A percentile compares a stretch with the other conserved stretches of the same genome.
phyloP scores from a whole-genome alignment of 768 basidiomycete genomes.

The Cystoderma amianthinum region DNA sequence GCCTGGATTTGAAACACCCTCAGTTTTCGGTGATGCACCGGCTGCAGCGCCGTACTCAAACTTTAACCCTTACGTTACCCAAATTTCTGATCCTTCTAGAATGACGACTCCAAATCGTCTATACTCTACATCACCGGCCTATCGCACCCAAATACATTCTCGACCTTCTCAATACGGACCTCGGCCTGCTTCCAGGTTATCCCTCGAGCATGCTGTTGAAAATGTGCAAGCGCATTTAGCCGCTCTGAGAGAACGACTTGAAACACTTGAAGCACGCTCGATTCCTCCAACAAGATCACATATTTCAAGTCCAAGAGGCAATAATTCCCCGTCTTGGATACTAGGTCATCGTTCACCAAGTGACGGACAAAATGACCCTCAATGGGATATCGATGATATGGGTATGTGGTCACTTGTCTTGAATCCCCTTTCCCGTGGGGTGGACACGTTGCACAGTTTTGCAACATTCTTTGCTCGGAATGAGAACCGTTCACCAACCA shows the following conservation, averaged over 20 bases:
- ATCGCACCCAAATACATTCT: slow-evolving; percentile 24
- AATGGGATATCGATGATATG: slow-evolving; percentile 75
- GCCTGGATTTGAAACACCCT: slow-evolving; percentile 64
- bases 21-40: slow-evolving; percentile 56
- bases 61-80: slow-evolving; percentile 26
- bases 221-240: slow-evolving; percentile 77
- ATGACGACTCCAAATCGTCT: slow-evolving; percentile 28
- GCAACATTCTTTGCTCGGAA: slow-evolving; percentile 52
- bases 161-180: slow-evolving; percentile 26
- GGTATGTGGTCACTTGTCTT: slow-evolving; percentile 78
- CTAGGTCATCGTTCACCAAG: slow-evolving; percentile 33
- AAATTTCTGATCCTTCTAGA: slow-evolving; percentile 31
- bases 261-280: slow-evolving; percentile 49
- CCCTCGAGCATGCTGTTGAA: slow-evolving; percentile 73
- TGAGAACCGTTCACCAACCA: slow-evolving; percentile 57
- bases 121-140: slow-evolving; percentile 27
- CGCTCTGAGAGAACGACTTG: slow-evolving; percentile 78
- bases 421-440: slow-evolving; percentile 50
- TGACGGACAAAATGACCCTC: slow-evolving; percentile 19
- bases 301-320: slow-evolving; percentile 26
- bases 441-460: slow-evolving; percentile 41
- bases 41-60: slow-evolving; percentile 29
- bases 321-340: slow-evolving; percentile 30
- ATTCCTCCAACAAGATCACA: slow-evolving; percentile 32
- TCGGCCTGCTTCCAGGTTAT: slow-evolving; percentile 40